These are phyloP conservation scores for Metschnikowia matae DNA, from an alignment of 805 yeast species.

Conservation along the genomic window DNA sequence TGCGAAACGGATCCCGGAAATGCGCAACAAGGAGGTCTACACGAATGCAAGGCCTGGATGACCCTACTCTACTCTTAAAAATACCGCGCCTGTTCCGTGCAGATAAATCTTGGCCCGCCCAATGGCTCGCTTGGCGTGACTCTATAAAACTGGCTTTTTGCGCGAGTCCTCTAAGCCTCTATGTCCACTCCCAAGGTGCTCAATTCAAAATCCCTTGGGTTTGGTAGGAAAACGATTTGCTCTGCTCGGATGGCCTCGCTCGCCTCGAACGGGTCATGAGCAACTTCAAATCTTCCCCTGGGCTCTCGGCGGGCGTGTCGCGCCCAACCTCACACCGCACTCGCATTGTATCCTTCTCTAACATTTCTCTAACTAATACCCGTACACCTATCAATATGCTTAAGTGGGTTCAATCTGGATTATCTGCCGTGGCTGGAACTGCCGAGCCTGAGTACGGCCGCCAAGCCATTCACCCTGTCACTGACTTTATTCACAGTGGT, in stretches of 20 bases:
- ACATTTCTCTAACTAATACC: not conserved
- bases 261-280: not conserved
- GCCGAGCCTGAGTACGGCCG: constrained; percentile 97
- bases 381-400: constrained; percentile 42
- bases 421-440: constrained; percentile 93
- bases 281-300: not conserved
- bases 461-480: constrained; percentile 85
- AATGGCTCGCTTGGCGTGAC: not conserved
- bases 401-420: constrained; percentile 80
- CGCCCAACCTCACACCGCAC: not conserved
- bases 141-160: not conserved
- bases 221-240: not conserved
- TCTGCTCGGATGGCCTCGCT: not conserved
- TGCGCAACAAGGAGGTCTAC: constrained; percentile 4
- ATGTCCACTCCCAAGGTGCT: not conserved
- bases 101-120: not conserved
- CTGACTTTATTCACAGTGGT: constrained; percentile 42
- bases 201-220: not conserved
- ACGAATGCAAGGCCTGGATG: not conserved
- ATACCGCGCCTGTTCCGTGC: not conserved
- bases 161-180: not conserved
- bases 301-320: not conserved
- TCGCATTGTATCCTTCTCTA: not conserved
- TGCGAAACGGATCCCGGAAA: not conserved
- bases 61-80: not conserved